Evolutionary conservation across 73 alveolate species (phyloP).

Genomic region (Urostyla sp.): DNA sequence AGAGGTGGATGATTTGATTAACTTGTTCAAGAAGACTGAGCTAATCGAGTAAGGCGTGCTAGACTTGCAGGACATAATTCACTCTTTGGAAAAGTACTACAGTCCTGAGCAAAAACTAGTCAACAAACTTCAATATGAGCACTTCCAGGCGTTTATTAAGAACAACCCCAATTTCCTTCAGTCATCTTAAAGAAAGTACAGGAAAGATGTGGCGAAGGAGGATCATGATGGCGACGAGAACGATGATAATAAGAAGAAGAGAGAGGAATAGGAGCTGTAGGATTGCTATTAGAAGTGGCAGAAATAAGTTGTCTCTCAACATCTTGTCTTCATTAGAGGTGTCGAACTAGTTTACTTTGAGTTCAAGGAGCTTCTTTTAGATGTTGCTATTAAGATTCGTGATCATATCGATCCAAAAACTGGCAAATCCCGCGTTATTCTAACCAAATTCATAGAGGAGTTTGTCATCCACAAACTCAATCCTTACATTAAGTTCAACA

Average conservation of each 20-base stretch:
- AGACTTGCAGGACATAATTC: constrained; percentile 47
- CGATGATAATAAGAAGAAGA: constrained; percentile 18
- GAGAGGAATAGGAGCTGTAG: constrained; percentile 43
- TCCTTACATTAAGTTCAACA: constrained; percentile 47
- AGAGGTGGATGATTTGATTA: constrained; percentile 52
- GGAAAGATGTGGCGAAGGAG: neutral
- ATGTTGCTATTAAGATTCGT: constrained; percentile 33
- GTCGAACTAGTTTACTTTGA: constrained; percentile 64
- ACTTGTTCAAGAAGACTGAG: constrained; percentile 49
- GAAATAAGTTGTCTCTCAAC: constrained; percentile 49
- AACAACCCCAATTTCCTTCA: neutral
- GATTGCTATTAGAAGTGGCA: constrained; percentile 33
- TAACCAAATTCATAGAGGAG: constrained; percentile 69
- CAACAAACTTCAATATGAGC: constrained; percentile 25
- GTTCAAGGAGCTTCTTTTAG: constrained; percentile 66
- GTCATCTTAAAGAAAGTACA: neutral
- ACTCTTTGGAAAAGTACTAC: constrained; percentile 68
- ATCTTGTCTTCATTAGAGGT: constrained; percentile 50
- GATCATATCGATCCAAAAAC: constrained; percentile 41
- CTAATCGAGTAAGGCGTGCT: constrained; percentile 48
- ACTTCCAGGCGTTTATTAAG: neutral
- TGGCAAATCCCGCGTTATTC: constrained; percentile 35
- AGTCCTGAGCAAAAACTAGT: constrained; percentile 42
- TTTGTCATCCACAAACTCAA: constrained; percentile 6
- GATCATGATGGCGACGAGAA: constrained; percentile 21